Conservation (phyloP, 1,139 yeast species). For the Geotrichum cucujoidarum region DNA sequence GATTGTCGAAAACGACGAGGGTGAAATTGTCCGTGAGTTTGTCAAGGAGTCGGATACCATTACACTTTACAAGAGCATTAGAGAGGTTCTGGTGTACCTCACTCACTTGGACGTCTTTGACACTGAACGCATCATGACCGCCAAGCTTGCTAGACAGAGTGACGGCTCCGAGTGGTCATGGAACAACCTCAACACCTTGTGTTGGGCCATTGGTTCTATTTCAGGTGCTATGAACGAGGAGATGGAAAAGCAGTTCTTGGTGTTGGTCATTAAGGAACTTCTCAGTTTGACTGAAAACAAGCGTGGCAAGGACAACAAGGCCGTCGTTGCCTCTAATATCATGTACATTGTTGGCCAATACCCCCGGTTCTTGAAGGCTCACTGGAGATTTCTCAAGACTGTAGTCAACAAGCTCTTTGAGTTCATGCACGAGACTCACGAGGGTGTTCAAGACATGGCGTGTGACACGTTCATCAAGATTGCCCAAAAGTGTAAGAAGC, state of each 20-base stretch:
- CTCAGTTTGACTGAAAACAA: slow-evolving; percentile 91
- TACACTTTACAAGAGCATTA: slow-evolving; percentile 88
- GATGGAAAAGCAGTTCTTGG: slow-evolving; percentile 90
- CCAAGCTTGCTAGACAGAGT: slow-evolving; percentile 82
- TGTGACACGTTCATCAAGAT: slow-evolving; percentile 97
- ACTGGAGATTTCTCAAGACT: slow-evolving; percentile 94
- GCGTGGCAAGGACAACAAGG: slow-evolving; percentile 95
- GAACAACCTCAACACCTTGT: slow-evolving; percentile 92
- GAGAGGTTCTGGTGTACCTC: slow-evolving; percentile 89
- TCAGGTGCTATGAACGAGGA: slow-evolving; percentile 99
- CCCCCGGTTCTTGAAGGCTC: slow-evolving; percentile 94
- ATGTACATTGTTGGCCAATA: slow-evolving; percentile 99
- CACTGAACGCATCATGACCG: slow-evolving; percentile 90
- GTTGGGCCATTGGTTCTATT: slow-evolving; percentile 99
- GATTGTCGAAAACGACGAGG: slow-evolving; percentile 96
- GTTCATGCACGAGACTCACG: slow-evolving; percentile 98
- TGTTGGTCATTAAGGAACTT: slow-evolving; percentile 85
- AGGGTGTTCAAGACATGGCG: slow-evolving; percentile 99
- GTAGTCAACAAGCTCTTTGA: slow-evolving; percentile 94
- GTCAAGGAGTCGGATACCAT: slow-evolving; percentile 98
- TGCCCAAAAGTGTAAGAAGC: slow-evolving; percentile 89
- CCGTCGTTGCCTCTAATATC: slow-evolving; percentile 96
- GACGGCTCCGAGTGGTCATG: slow-evolving; percentile 99
- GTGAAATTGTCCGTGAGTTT: slow-evolving; percentile 96
- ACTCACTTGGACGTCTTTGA: slow-evolving; percentile 94